Conservation (phyloP, 1,139 yeast species). For the Pichia sp. region DNA sequence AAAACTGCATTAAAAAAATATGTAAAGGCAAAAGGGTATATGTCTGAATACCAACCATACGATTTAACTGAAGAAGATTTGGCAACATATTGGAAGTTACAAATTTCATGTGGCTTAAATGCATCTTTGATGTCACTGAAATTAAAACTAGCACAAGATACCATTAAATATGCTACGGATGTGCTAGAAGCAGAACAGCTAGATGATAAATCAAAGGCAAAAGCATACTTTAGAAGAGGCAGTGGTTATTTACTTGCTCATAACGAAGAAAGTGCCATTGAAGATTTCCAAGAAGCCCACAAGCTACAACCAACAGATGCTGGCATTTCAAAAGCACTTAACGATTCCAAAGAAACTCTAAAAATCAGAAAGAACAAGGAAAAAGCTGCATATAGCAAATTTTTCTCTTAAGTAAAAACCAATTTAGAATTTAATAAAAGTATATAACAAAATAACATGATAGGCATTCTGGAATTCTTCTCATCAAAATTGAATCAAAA, state of each 20-base stretch:
- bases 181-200: constrained; percentile 61
- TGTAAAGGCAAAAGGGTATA: constrained; percentile 59
- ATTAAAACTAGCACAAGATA: constrained; percentile 48
- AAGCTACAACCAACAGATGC: constrained; percentile 65
- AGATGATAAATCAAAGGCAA: constrained; percentile 66
- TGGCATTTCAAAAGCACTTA: constrained; percentile 63
- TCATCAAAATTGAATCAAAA: no score
- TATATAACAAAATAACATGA: no score
- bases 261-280: constrained; percentile 67
- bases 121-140: constrained; percentile 72
- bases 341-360: constrained; percentile 49
- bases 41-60: constrained; percentile 70
- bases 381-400: constrained; percentile 79
- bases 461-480: no score
- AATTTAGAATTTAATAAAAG: no score
- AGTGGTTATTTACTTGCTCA: constrained; percentile 59
- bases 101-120: constrained; percentile 61
- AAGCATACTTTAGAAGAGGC: constrained; percentile 85
- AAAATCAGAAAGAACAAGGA: constrained; percentile 60
- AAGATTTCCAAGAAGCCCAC: constrained; percentile 62
- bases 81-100: constrained; percentile 43
- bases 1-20: constrained; percentile 61
- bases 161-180: constrained; percentile 54
- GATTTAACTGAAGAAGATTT: constrained; percentile 54
- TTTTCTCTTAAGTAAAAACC: constrained; percentile 40